Evolutionary conservation across 495 filamentous ascomycete species (phyloP).

Genomic region (Venustampulla echinocandica): DNA sequence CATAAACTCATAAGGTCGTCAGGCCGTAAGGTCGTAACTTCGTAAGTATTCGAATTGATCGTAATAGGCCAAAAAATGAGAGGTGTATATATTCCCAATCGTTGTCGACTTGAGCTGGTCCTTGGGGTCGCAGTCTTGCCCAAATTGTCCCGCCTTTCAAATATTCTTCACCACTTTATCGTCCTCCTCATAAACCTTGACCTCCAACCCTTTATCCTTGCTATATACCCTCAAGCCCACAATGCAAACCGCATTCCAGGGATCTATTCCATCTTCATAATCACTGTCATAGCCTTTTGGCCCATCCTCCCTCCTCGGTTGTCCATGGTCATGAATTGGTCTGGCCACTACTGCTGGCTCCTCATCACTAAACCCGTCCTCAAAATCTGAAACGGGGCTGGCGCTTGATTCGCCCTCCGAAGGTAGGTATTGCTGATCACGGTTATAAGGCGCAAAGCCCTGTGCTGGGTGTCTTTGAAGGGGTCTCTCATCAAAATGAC

Average conservation of each 20-base stretch:
- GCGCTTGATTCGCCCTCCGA: slow-evolving; percentile 22
- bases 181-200: slow-evolving; percentile 13
- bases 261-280: slow-evolving; percentile 43
- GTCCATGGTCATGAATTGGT: neutral
- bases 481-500: too few species aligned
- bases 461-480: neutral
- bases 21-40: too few species aligned
- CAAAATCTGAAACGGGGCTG: slow-evolving; percentile 17
- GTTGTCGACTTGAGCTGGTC: too few species aligned
- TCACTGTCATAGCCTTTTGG: slow-evolving; percentile 9
- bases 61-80: too few species aligned
- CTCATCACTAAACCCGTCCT: slow-evolving; percentile 21
- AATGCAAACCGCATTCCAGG: slow-evolving; percentile 24
- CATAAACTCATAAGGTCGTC: too few species aligned
- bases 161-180: neutral
- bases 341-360: slow-evolving; percentile 13
- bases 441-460: neutral
- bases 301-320: neutral
- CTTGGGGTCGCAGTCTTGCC: too few species aligned
- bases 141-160: too few species aligned
- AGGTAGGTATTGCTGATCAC: slow-evolving; percentile 1
- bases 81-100: too few species aligned
- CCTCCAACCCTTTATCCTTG: slow-evolving; percentile 15
- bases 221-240: slow-evolving; percentile 22
- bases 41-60: too few species aligned